Evolutionary conservation across 2,329 filamentous ascomycete genomes (phyloP).

Genomic region (Fusarium chlamydosporum): DNA sequence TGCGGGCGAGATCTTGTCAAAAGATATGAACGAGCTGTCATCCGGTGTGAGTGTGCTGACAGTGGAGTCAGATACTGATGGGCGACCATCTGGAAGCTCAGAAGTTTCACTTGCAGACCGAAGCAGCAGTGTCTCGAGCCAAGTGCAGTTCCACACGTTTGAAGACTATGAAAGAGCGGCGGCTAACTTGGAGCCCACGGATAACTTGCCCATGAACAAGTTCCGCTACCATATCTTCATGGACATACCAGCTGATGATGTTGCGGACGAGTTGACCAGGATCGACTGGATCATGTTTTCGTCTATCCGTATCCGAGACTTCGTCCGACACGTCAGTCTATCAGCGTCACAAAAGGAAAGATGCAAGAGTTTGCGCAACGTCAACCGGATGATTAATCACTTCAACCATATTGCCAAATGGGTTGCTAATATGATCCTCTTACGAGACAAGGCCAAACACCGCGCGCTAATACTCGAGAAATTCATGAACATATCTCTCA

Average conservation of each 20-base stretch:
- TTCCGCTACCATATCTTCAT: constrained; percentile 92
- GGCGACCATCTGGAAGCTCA: constrained; percentile 63
- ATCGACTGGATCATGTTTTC: constrained; percentile 99
- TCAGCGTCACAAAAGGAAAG: constrained; percentile 78
- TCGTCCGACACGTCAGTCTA: constrained; percentile 90
- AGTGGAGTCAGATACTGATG: constrained; percentile 63
- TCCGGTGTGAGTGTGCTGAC: constrained; percentile 63
- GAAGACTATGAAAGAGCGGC: constrained; percentile 88
- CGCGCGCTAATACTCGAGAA: constrained; percentile 92
- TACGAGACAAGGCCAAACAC: constrained; percentile 96
- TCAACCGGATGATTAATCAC: constrained; percentile 94
- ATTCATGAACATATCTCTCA: constrained; percentile 91
- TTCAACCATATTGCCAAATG: constrained; percentile 89
- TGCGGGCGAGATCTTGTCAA: constrained; percentile 55
- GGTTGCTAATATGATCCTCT: constrained; percentile 85
- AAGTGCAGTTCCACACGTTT: constrained; percentile 73
- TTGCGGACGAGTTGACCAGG: constrained; percentile 91
- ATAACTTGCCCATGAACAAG: constrained; percentile 81
- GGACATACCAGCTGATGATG: constrained; percentile 84
- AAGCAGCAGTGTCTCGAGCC: constrained; percentile 58
- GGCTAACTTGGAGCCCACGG: constrained; percentile 76
- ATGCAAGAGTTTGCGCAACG: constrained; percentile 83
- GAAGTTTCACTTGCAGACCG: constrained; percentile 59
- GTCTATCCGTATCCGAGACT: constrained; percentile 90
- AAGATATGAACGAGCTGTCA: constrained; percentile 58